phyloP scores from a whole-genome alignment of 495 filamentous ascomycete genomes.

The Hyaloscypha finlandica region DNA sequence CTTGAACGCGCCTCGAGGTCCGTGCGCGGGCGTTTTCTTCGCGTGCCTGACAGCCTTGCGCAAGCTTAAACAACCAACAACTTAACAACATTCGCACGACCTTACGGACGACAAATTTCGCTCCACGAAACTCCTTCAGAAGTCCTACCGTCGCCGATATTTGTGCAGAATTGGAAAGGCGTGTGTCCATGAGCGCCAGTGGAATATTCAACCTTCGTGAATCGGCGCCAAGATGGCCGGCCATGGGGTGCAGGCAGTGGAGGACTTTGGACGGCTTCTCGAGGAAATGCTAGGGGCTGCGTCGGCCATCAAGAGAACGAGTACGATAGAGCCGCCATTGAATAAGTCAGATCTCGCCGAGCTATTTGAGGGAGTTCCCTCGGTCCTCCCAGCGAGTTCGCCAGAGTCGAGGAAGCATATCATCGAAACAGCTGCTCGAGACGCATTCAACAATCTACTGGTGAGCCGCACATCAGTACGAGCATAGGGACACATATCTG shows the following conservation, averaged over 20 bases:
- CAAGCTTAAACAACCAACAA: too few relatives aligned
- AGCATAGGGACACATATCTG: slow-evolving; percentile 30
- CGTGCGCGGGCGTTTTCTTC: not conserved
- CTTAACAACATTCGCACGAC: not conserved
- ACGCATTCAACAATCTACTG: slow-evolving; percentile 73
- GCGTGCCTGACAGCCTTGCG: not conserved
- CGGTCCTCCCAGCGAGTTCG: slow-evolving; percentile 12
- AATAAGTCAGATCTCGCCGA: slow-evolving; percentile 59
- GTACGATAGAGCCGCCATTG: slow-evolving; percentile 77
- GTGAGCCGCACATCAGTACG: slow-evolving; percentile 50
- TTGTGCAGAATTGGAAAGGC: not conserved
- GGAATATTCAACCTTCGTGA: not conserved
- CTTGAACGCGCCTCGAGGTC: not conserved
- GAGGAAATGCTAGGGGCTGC: slow-evolving; percentile 65
- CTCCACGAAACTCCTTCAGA: not conserved
- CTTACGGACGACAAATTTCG: not conserved
- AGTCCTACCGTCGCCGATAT: not conserved
- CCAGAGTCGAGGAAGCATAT: slow-evolving; percentile 43
- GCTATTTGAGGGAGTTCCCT: slow-evolving; percentile 34
- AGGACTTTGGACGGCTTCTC: slow-evolving; percentile 55
- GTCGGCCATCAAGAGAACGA: slow-evolving; percentile 61
- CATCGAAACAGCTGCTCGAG: slow-evolving; percentile 76
- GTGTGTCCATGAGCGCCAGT: too few relatives aligned
- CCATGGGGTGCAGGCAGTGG: slow-evolving; percentile 58
- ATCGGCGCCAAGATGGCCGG: slow-evolving; percentile 40